Evolutionary conservation across 164 flowering plant species (phyloP).

Genomic region (Litsea cubeba): DNA sequence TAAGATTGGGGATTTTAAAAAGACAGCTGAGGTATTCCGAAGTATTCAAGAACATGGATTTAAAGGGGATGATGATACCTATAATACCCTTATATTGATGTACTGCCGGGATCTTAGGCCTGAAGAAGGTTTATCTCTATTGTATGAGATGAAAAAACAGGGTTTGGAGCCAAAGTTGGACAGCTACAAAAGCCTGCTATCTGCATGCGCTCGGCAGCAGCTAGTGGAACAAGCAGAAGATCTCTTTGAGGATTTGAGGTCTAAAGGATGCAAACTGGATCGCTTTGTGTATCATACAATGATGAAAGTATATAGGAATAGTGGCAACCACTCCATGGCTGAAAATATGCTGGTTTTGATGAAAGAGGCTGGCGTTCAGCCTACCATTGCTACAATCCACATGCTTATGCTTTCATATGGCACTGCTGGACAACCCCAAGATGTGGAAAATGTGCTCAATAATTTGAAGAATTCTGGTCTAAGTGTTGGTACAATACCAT

Average conservation of each 20-base stretch:
- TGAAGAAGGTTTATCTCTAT: constrained; percentile 72
- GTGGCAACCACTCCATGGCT: constrained; percentile 67
- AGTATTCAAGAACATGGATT: constrained; percentile 50
- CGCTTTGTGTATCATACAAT: constrained; percentile 87
- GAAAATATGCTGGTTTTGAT: constrained; percentile 59
- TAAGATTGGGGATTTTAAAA: constrained; percentile 60
- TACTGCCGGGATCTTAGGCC: constrained; percentile 82
- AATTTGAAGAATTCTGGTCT: constrained; percentile 46
- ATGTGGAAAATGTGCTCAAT: constrained; percentile 76
- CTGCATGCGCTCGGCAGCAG: constrained; percentile 71
- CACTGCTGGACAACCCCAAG: constrained; percentile 72
- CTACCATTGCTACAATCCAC: constrained; percentile 90
- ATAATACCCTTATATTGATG: constrained; percentile 84
- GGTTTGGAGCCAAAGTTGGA: constrained; percentile 70
- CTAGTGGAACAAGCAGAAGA: constrained; percentile 68
- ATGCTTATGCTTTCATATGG: constrained; percentile 91
- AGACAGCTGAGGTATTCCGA: constrained; percentile 59
- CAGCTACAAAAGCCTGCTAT: constrained; percentile 80
- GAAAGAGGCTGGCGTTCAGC: constrained; percentile 78
- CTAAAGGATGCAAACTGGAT: constrained; percentile 60
- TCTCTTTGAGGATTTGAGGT: constrained; percentile 56
- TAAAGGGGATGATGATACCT: constrained; percentile 75
- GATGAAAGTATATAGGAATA: constrained; percentile 81
- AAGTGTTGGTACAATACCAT: constrained; percentile 55
- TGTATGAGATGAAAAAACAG: constrained; percentile 62